A percentile compares a stretch with the other conserved stretches of the same genome.
phyloP scores from a whole-genome alignment of 129 eudicot genomes.

The Tagetes erecta region DNA sequence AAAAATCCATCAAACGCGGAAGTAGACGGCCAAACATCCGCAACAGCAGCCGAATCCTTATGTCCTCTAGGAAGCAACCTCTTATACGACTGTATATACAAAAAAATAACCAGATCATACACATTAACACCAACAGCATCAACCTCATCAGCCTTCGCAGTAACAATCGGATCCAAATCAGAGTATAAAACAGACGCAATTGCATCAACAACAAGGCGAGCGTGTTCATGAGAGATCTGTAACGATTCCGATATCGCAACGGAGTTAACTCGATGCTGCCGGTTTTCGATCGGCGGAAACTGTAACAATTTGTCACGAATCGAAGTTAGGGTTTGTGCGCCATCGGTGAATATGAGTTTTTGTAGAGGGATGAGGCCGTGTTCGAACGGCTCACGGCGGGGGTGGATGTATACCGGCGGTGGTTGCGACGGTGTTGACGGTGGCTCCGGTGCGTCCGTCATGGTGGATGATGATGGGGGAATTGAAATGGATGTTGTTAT shows the following conservation, averaged over 20 bases:
- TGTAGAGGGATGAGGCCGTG: constrained; percentile 92
- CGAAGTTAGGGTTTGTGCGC: constrained; percentile 63
- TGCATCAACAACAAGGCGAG: constrained; percentile 68
- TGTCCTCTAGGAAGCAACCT: constrained; percentile 80
- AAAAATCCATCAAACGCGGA: constrained; percentile 90
- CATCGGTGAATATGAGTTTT: constrained; percentile 90
- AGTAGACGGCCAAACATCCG: constrained; percentile 94
- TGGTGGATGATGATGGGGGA: constrained; percentile 16
- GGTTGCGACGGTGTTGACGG: constrained; percentile 38
- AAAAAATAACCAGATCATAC: constrained; percentile 75
- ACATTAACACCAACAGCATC: constrained; percentile 75
- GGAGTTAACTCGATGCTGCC: constrained; percentile 42
- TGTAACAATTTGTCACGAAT: constrained; percentile 62
- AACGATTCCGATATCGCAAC: constrained; percentile 45
- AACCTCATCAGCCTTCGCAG: constrained; percentile 57
- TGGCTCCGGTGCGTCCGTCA: constrained; percentile 40
- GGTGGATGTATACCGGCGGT: constrained; percentile 48
- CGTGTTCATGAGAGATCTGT: constrained; percentile 64
- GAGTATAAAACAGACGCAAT: constrained; percentile 57
- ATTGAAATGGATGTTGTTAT: constrained; percentile 6
- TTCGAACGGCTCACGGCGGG: constrained; percentile 91
- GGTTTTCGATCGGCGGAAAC: constrained; percentile 40
- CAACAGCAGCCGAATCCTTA: constrained; percentile 85
- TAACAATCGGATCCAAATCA: constrained; percentile 66
- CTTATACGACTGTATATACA: constrained; percentile 85